Evolutionary conservation across 2,329 filamentous ascomycete genomes (phyloP).

Genomic region (Escovopsis sp.): DNA sequence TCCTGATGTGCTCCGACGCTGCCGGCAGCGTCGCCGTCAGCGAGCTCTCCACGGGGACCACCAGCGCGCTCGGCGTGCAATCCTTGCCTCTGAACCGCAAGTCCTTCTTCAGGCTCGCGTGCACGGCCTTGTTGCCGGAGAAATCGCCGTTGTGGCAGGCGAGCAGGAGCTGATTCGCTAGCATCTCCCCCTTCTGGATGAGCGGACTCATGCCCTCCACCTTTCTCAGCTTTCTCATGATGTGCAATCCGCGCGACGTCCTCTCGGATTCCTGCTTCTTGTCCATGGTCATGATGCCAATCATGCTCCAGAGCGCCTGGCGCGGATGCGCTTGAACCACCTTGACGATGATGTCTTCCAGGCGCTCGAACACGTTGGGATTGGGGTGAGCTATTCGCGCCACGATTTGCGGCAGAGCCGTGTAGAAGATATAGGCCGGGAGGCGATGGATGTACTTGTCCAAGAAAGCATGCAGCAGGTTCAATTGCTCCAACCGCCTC

Average conservation of each 20-base stretch:
- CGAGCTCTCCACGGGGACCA: constrained; percentile 76
- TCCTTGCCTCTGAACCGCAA: constrained; percentile 68
- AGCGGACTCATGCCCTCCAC: constrained; percentile 34
- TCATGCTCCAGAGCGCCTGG: constrained; percentile 80
- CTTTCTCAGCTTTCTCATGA: constrained; percentile 36
- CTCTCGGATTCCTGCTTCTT: constrained; percentile 54
- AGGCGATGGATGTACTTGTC: constrained; percentile 62
- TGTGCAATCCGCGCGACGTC: constrained; percentile 32
- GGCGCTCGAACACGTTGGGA: constrained; percentile 54
- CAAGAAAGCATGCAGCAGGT: constrained; percentile 56
- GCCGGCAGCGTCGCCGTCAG: constrained; percentile 70
- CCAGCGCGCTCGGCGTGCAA: constrained; percentile 65
- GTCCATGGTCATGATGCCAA: constrained; percentile 58
- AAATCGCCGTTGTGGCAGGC: constrained; percentile 66
- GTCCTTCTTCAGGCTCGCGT: constrained; percentile 60
- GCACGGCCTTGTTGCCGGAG: constrained; percentile 48
- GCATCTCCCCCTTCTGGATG: constrained; percentile 63
- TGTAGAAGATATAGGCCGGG: constrained; percentile 66
- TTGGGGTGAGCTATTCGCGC: constrained; percentile 90
- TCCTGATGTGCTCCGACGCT: constrained; percentile 53
- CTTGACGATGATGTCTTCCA: constrained; percentile 69
- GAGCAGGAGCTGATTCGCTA: constrained; percentile 66
- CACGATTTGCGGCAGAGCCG: constrained; percentile 77
- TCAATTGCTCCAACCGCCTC: constrained; percentile 49
- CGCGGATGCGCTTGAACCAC: constrained; percentile 80